Evolutionary conservation across 768 basidiomycete genomes (phyloP), one percentile per base, ranked within the genome.

Genomic region (Auricularia heimuer): DNA sequence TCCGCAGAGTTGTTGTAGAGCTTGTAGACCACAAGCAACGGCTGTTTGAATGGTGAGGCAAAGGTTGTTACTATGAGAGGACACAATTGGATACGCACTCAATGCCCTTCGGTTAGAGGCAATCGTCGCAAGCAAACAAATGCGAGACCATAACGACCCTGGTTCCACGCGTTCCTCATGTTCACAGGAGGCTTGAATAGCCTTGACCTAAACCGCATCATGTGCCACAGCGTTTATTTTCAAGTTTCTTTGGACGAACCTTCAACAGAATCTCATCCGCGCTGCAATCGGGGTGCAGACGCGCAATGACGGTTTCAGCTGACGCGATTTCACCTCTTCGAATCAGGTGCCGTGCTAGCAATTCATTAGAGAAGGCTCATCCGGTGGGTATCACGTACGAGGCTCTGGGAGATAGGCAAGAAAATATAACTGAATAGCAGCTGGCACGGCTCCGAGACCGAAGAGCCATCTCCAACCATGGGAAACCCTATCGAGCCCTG

Each of bases 391-490:
- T n/a, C 7, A 79, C 87, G 72, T 66, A 89, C 88, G 91, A 61
- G 87, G 88, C 74, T 93, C 91, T 2, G 91, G 91, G 3, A 92
- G 77, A 71, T 87, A 85, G 64, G 83, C 77, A 62, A 92, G 71
- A 63, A 85, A 75, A 3, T 80, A 54, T 44, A 86, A 77, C 70
- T 92, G 90, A 4, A 90, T 65, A 2, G 74, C 85, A 1, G 88
- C 85, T 1, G 89, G 89, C 2, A 88, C 77, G 1, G 83, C 83
- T 14, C 90, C 88, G 2, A 92, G 76, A 3, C 89, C 91, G 16
- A 90, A 88, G 87, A 92, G 89, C 84, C 84, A 92, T 62, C 91
- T 77, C 91, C 91, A 94, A 2, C 91, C 91, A 3, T 80, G 75
- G 37, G 74, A 73, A 63, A 82, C 74, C 65, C 82, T 81, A 65